These are phyloP conservation scores for Iris macrosiphon DNA, from an alignment of 106 monocot genomes.

Conservation along the genomic window DNA sequence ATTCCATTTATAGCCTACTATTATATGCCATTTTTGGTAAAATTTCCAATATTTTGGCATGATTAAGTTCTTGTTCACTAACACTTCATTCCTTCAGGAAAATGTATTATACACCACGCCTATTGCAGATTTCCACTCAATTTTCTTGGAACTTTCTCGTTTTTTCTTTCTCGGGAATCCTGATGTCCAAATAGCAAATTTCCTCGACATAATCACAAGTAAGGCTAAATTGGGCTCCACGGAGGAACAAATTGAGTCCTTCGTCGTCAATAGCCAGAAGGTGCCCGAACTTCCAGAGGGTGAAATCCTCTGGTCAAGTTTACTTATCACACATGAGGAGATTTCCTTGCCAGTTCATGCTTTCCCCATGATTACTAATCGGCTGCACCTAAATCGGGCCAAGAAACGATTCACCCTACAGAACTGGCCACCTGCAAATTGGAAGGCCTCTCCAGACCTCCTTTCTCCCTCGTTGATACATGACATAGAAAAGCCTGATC, in stretches of 20 bases:
- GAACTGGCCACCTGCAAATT: slow-evolving; percentile 42
- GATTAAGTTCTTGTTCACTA: neutral
- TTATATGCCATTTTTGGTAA: too few species aligned
- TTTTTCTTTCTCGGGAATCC: slow-evolving; percentile 28
- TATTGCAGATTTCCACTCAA: slow-evolving; percentile 19
- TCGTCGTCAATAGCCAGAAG: slow-evolving; percentile 28
- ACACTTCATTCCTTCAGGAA: slow-evolving; percentile 20
- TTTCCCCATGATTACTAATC: neutral
- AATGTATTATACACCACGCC: slow-evolving; percentile 30
- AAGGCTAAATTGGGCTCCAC: slow-evolving; percentile 29
- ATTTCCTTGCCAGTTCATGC: neutral
- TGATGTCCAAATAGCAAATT: slow-evolving; percentile 43
- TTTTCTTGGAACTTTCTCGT: slow-evolving; percentile 48
- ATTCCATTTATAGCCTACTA: too few species aligned
- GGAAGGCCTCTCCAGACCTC: slow-evolving; percentile 21
- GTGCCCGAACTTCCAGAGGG: slow-evolving; percentile 37
- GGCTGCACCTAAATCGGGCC: neutral
- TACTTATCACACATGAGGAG: neutral
- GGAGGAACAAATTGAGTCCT: slow-evolving; percentile 31
- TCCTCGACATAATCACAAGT: slow-evolving; percentile 40
- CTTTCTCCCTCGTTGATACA: slow-evolving; percentile 8
- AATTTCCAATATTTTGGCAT: too few species aligned
- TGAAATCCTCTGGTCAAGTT: slow-evolving; percentile 22
- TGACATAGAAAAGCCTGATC: neutral
- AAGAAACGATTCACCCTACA: slow-evolving; percentile 7